Evolutionary conservation across 257 asterid species (phyloP).

Genomic region (Solanum sejunctum): DNA sequence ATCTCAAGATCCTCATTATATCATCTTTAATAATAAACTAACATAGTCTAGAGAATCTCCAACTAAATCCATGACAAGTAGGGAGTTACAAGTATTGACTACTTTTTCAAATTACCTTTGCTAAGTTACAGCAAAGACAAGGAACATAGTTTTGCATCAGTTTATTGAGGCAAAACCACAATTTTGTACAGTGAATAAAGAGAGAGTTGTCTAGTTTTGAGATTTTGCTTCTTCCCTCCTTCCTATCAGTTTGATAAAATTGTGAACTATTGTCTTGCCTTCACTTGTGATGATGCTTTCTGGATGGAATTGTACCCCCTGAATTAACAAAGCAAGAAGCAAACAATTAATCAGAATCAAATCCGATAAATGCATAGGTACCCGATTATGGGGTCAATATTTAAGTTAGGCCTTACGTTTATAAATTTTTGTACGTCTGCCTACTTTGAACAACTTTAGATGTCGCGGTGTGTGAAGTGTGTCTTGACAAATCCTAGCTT

Average conservation of each 20-base stretch:
- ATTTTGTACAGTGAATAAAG: neutral
- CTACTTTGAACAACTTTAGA: neutral
- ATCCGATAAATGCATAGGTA: neutral
- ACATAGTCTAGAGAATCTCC: neutral
- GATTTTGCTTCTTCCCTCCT: slow-evolving; percentile 46
- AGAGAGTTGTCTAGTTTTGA: slow-evolving; percentile 4
- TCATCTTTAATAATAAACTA: neutral
- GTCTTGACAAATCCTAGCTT: neutral
- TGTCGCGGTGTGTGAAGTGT: neutral
- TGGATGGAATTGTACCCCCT: slow-evolving; percentile 96
- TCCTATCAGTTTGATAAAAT: slow-evolving; percentile 59
- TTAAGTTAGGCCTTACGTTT: neutral
- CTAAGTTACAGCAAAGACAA: neutral
- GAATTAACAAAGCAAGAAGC: slow-evolving; percentile 8
- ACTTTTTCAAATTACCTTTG: neutral
- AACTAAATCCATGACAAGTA: neutral
- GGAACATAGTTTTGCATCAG: neutral
- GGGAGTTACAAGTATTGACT: neutral
- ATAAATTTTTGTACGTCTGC: neutral
- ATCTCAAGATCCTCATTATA: neutral
- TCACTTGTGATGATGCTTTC: slow-evolving; percentile 74
- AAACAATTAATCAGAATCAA: neutral
- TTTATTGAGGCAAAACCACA: neutral
- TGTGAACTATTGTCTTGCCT: slow-evolving; percentile 61
- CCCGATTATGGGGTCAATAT: no score